phyloP scores from a whole-genome alignment of 768 basidiomycete genomes.

The Leccinum olivaceopallidum region DNA sequence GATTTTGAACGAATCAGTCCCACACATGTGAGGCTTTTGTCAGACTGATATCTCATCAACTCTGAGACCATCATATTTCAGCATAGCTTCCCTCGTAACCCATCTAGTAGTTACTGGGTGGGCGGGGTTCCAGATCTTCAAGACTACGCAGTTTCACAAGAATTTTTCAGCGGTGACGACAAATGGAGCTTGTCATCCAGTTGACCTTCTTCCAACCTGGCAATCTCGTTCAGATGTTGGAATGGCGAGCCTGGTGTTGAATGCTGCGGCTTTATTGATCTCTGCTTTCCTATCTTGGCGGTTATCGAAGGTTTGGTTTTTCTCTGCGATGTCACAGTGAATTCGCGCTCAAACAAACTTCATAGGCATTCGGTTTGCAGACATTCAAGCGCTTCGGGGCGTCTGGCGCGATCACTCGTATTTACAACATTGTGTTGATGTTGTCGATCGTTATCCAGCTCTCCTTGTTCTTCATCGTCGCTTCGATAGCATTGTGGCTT shows the following conservation, averaged over 20 bases:
- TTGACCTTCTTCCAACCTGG: conserved; percentile 63
- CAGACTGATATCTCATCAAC: not conserved
- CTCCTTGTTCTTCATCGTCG: conserved; percentile 75
- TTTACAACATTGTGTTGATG: conserved; percentile 71
- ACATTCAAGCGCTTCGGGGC: conserved; percentile 87
- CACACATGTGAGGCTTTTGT: conserved; percentile 50
- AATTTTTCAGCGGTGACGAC: conserved; percentile 59
- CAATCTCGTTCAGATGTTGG: conserved; percentile 56
- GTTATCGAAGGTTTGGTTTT: conserved; percentile 59
- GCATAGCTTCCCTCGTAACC: conserved; percentile 67
- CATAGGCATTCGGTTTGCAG: conserved; percentile 77
- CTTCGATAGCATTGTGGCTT: conserved; percentile 71
- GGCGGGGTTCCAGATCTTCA: conserved; percentile 65
- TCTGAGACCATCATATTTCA: conserved; percentile 14
- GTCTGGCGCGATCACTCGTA: conserved; percentile 65
- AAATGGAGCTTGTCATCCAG: conserved; percentile 60
- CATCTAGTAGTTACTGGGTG: conserved; percentile 74
- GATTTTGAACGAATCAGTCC: conserved; percentile 74
- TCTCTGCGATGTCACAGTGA: not conserved
- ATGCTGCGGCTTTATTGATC: conserved; percentile 56
- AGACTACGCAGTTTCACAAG: conserved; percentile 57
- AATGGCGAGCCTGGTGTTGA: conserved; percentile 61
- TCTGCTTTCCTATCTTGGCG: conserved; percentile 71
- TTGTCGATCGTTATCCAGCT: conserved; percentile 75
- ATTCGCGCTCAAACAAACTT: not conserved